phyloP scores from a whole-genome alignment of 129 eudicot genomes.

The Arctium lappa region DNA sequence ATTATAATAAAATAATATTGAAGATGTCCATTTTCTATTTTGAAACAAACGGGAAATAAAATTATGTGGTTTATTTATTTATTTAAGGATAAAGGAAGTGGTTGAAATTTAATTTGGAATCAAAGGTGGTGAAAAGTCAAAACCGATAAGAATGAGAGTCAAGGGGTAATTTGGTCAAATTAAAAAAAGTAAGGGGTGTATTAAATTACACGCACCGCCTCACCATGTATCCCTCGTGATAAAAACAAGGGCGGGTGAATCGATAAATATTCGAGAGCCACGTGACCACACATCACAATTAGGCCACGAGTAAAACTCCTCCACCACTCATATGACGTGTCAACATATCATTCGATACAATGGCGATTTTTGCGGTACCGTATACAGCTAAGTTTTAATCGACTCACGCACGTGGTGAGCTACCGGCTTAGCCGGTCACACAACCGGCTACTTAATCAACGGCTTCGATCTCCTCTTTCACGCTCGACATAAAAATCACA shows the following conservation, averaged over 20 bases:
- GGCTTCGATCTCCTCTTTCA: conserved; percentile 11
- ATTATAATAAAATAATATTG: too few relatives aligned
- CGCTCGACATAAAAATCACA: neutral
- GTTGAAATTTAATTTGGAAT: neutral
- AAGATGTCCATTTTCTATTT: too few relatives aligned
- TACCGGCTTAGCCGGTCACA: conserved; percentile 47
- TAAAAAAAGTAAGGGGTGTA: neutral
- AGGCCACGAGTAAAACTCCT: conserved; percentile 34
- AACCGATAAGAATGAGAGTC: neutral
- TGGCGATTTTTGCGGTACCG: conserved; percentile 1
- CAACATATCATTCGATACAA: neutral
- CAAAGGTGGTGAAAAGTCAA: neutral
- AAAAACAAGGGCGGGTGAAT: conserved; percentile 21
- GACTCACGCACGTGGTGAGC: conserved; percentile 41
- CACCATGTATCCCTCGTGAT: conserved; percentile 19
- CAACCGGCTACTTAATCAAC: conserved; percentile 21
- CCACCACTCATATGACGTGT: conserved; percentile 27
- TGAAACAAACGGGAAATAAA: neutral
- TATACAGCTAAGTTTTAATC: neutral
- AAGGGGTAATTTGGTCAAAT: neutral
- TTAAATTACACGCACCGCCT: conserved; percentile 15
- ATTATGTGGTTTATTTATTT: neutral
- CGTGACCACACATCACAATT: conserved; percentile 30
- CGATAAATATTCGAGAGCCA: conserved; percentile 24
- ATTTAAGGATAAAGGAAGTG: neutral